Base-by-base conservation (phyloP, 2,329 filamentous ascomycete species). In the Sphaceloma murrayae region DNA sequence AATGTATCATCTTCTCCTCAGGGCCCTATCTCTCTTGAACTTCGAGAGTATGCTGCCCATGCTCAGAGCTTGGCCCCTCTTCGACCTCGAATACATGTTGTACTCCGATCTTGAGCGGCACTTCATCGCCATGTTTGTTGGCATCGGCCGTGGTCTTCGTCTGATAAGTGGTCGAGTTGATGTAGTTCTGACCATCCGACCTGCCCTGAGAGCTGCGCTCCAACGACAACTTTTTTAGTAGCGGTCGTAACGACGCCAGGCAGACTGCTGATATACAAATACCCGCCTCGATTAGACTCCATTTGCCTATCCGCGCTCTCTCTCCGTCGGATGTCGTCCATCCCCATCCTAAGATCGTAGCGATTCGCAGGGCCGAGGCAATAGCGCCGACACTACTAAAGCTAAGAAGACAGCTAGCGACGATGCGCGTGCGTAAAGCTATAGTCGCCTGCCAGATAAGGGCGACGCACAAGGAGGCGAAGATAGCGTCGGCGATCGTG, bases 301-400 rank as follows among this genome's bases (percentile, higher is more conserved):
- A 44, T 7, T 31, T 14, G 16, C 17, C 17, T 29, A 44, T 22
- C 8, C 22, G 29, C 7, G 34, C n/a, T 1, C 19, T 14, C 17
- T 33, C 16, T 9, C 30, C 29, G 18, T 33, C 27, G 21, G 27
- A 44, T 2, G 27, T 34, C 10, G 13, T 33, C 29, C 29, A 44
- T 10, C 42, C 42, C 42, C 42, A 44, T 5, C 42, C 42, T 11
- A 26, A 17, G 9, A 24, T 44, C 2, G 42, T 33, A n/a, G 21
- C 19, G 3, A 34, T 16, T 18, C 42, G 42, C 4, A 44, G 27
- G 2, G 30, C 31, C 4, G 42, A 44, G 3, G 30, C 42, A 14
- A 44, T 44, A 31, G 29, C 29, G 29, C 42, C 42, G 16, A 44
- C n/a, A 24, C 29, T 34, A 30, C 26, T 19, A 21, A 44, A 44